These are phyloP conservation scores for Rhizophora apiculata DNA, from an alignment of 345 rosid genomes.

Conservation along the genomic window DNA sequence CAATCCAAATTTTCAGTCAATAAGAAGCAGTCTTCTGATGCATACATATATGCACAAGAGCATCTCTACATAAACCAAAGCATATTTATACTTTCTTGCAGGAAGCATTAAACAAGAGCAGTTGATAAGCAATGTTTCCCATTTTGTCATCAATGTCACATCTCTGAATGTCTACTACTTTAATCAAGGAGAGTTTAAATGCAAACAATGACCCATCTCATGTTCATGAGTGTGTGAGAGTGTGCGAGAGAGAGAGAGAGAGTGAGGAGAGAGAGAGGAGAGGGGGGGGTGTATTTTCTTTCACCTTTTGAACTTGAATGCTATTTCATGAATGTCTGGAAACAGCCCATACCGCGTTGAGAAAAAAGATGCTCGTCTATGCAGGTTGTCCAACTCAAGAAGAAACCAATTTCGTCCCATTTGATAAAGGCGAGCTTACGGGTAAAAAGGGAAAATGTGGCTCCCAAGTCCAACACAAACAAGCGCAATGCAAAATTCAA, in stretches of 20 bases:
- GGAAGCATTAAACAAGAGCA: slow-evolving; percentile 22
- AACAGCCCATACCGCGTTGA: slow-evolving; percentile 22
- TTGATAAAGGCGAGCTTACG: slow-evolving; percentile 35
- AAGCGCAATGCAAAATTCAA: slow-evolving; percentile 19
- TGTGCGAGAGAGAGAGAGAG: background rate
- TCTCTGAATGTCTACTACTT: slow-evolving; percentile 20
- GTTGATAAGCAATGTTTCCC: slow-evolving; percentile 26
- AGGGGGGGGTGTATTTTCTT: background rate
- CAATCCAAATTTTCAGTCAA: slow-evolving; percentile 13
- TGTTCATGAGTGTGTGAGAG: slow-evolving; percentile 2
- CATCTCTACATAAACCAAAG: background rate
- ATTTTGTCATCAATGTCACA: slow-evolving; percentile 28
- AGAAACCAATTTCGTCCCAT: slow-evolving; percentile 20
- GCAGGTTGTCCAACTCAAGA: slow-evolving; percentile 21
- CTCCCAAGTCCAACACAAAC: slow-evolving; percentile 20
- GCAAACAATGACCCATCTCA: background rate
- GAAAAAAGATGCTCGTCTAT: slow-evolving; percentile 13
- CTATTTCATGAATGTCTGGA: slow-evolving; percentile 25
- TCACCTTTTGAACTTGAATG: slow-evolving; percentile 18
- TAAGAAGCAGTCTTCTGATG: background rate
- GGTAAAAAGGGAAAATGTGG: slow-evolving; percentile 31
- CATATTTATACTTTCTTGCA: slow-evolving; percentile 8
- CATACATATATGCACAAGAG: background rate
- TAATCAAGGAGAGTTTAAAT: background rate
- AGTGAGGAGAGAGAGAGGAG: background rate